Percentiles rank a stretch among this genome's conserved stretches.
Conservation (phyloP, 2,329 filamentous ascomycete genomes). For the Cladosporium sp. region DNA sequence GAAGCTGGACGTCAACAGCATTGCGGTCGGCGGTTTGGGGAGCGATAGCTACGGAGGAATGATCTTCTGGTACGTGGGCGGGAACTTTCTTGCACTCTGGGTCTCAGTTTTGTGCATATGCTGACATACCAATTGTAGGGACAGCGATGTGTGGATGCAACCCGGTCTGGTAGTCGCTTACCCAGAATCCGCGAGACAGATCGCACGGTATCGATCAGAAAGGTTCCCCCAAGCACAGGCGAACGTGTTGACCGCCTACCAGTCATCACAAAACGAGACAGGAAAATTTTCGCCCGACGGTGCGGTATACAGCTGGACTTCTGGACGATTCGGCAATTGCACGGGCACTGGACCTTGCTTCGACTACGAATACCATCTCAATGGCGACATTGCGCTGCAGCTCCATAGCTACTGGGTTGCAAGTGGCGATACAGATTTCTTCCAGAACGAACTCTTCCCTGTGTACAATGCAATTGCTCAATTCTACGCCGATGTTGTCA, state of each 20-base stretch:
- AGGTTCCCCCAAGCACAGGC: slow-evolving; percentile 59
- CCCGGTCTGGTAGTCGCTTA: slow-evolving; percentile 65
- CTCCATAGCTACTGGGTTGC: slow-evolving; percentile 62
- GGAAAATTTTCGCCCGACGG: slow-evolving; percentile 57
- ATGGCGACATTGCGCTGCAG: slow-evolving; percentile 66
- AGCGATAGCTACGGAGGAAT: slow-evolving; percentile 67
- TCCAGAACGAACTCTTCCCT: slow-evolving; percentile 58
- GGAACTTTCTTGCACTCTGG: background rate
- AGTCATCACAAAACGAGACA: slow-evolving; percentile 61
- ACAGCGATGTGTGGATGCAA: slow-evolving; percentile 68
- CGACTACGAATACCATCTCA: slow-evolving; percentile 72
- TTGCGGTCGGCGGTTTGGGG: slow-evolving; percentile 66
- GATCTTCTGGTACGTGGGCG: slow-evolving; percentile 56
- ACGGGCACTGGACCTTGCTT: slow-evolving; percentile 62
- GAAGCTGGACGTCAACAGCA: slow-evolving; percentile 60
- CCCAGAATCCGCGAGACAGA: slow-evolving; percentile 61
- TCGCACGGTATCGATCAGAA: slow-evolving; percentile 64
- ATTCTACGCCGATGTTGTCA: slow-evolving; percentile 61
- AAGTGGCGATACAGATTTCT: slow-evolving; percentile 59
- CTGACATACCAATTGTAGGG: slow-evolving; percentile 29
- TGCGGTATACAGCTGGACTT: slow-evolving; percentile 68
- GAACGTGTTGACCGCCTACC: slow-evolving; percentile 58
- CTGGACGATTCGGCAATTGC: slow-evolving; percentile 66
- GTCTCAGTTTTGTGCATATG: background rate
- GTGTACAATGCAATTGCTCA: slow-evolving; percentile 65